phyloP scores from a whole-genome alignment of 306 rosid species.

The Potentilla sterilis region DNA sequence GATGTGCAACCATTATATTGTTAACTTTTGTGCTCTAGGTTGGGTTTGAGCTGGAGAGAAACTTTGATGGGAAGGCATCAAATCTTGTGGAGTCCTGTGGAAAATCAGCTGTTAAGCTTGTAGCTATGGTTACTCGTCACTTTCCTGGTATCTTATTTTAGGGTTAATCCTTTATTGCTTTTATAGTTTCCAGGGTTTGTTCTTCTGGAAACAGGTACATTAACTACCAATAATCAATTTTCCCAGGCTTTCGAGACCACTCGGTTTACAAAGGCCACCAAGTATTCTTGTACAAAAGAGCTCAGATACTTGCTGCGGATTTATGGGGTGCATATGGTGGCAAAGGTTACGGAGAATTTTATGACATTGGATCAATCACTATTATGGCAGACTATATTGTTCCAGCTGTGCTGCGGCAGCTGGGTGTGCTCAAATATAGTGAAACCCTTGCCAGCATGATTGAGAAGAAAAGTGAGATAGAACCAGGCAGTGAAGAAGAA shows the following conservation, averaged over 20 bases:
- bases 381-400: constrained; percentile 96
- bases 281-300: constrained; percentile 89
- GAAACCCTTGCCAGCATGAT: constrained; percentile 59
- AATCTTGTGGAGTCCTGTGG: constrained; percentile 77
- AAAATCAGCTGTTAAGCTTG: constrained; percentile 89
- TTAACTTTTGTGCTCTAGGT: constrained; percentile 29
- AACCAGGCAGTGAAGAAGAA: constrained; percentile 96
- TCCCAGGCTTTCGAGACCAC: constrained; percentile 88
- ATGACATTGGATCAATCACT: constrained; percentile 73
- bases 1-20: constrained; percentile 14
- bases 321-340: constrained; percentile 87
- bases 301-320: constrained; percentile 95
- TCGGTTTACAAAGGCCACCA: constrained; percentile 90
- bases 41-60: constrained; percentile 81
- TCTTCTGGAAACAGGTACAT: constrained; percentile 14
- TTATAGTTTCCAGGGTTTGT: constrained; percentile 10
- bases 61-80: constrained; percentile 73
- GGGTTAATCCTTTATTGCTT: background rate
- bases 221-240: constrained; percentile 31
- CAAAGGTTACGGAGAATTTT: constrained; percentile 78
- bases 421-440: constrained; percentile 82
- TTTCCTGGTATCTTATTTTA: constrained; percentile 72
- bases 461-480: constrained; percentile 66
- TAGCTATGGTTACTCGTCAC: constrained; percentile 75
- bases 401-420: constrained; percentile 88